Evolutionary conservation across 805 yeast species (phyloP).

Genomic region (Candida endomychidarum): DNA sequence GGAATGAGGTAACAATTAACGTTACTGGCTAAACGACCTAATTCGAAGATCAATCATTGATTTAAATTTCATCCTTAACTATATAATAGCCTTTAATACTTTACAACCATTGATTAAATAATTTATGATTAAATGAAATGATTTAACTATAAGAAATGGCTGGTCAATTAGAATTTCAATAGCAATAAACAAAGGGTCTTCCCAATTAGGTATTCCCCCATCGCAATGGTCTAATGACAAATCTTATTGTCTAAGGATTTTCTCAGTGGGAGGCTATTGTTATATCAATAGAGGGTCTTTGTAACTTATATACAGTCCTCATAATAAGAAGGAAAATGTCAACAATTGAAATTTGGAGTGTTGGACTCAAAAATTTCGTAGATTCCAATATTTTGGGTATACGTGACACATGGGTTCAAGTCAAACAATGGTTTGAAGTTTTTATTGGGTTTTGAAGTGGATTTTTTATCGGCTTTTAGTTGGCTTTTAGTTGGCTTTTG

Average conservation of each 20-base stretch:
- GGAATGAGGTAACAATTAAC: not conserved
- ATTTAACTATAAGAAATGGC: constrained; percentile 1
- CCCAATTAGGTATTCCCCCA: not conserved
- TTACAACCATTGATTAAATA: constrained; percentile 1
- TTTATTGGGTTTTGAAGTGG: no score
- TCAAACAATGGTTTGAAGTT: no score
- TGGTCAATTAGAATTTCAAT: not conserved
- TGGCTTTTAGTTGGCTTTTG: no score
- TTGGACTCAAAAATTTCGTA: not conserved
- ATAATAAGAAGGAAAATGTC: no score
- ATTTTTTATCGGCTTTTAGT: no score
- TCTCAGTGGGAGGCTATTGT: not conserved
- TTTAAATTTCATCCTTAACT: not conserved
- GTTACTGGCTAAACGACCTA: not conserved
- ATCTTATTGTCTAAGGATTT: not conserved
- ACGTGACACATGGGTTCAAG: no score
- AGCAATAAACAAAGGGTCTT: constrained; percentile 2
- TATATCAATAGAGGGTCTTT: constrained; percentile 4
- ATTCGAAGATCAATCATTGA: not conserved
- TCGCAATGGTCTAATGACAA: not conserved
- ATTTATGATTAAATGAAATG: no score
- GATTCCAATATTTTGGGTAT: no score
- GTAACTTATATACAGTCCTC: not conserved
- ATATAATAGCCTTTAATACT: not conserved
- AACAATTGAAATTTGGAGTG: not conserved